Percentiles rank a stretch among this genome's conserved stretches.
These are phyloP conservation scores for Beauveria pseudobassiana DNA, from an alignment of 2,329 filamentous ascomycete species.

Conservation along the genomic window DNA sequence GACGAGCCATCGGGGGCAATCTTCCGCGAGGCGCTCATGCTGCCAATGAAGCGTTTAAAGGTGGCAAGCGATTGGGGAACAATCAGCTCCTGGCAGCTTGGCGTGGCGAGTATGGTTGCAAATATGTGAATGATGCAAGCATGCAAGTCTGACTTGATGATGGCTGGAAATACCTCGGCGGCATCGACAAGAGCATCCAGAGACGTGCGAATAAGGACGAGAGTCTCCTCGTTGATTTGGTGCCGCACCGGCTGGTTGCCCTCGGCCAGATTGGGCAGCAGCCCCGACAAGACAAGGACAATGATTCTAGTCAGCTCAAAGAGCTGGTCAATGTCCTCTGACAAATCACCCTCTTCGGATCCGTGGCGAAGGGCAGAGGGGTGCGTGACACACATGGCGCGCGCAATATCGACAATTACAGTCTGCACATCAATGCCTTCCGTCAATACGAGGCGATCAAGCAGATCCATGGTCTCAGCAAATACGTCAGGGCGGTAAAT, in stretches of 20 bases:
- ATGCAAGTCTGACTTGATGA: conserved; percentile 94
- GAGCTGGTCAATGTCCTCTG: conserved; percentile 94
- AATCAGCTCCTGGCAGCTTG: conserved; percentile 74
- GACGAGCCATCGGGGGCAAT: conserved; percentile 31
- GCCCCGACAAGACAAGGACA: conserved; percentile 79
- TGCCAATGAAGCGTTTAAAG: conserved; percentile 81
- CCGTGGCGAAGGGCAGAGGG: conserved; percentile 63
- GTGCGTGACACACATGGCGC: conserved; percentile 83
- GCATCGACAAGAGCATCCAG: conserved; percentile 88
- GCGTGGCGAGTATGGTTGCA: conserved; percentile 81
- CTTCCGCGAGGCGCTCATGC: conserved; percentile 50
- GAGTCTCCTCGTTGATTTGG: conserved; percentile 79
- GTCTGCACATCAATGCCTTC: conserved; percentile 83
- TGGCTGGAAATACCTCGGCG: conserved; percentile 88
- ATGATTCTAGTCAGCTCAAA: conserved; percentile 97
- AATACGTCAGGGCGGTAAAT: conserved; percentile 96
- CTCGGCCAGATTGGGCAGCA: conserved; percentile 76
- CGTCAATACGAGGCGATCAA: conserved; percentile 86
- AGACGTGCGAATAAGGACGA: conserved; percentile 69
- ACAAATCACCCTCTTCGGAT: conserved; percentile 66
- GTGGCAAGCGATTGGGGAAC: conserved; percentile 86
- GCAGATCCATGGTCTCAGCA: conserved; percentile 90
- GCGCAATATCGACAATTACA: conserved; percentile 89
- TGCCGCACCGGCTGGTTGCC: conserved; percentile 59
- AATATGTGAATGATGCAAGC: conserved; percentile 97